Evolutionary conservation across 352 stramenopile genomes (phyloP).

Genomic region (Porosira glacialis): DNA sequence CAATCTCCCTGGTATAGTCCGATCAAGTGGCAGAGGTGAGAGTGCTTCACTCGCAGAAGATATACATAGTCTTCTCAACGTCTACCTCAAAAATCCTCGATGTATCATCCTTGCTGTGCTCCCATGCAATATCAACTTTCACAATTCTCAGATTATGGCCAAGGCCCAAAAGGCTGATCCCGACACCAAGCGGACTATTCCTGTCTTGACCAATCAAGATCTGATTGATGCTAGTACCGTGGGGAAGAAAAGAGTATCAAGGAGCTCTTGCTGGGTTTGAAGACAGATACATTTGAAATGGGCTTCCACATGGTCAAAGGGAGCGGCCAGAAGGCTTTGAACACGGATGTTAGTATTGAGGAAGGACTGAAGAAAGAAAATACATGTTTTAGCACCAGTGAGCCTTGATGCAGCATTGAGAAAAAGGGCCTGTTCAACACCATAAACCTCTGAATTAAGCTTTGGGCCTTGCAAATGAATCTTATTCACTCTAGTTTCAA

Average conservation of each 20-base stretch:
- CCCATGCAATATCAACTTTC: slow-evolving; percentile 85
- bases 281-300: slow-evolving; percentile 75
- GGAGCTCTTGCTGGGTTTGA: slow-evolving; percentile 82
- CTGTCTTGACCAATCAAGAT: slow-evolving; percentile 86
- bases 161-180: slow-evolving; percentile 81
- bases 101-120: slow-evolving; percentile 85
- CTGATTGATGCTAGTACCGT: slow-evolving; percentile 84
- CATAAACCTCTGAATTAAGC: slow-evolving; percentile 52
- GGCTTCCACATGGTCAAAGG: slow-evolving; percentile 86
- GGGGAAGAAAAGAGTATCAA: slow-evolving; percentile 80
- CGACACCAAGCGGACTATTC: slow-evolving; percentile 81
- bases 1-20: slow-evolving; percentile 83
- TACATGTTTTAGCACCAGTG: slow-evolving; percentile 64
- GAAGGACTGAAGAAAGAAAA: slow-evolving; percentile 72
- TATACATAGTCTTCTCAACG: slow-evolving; percentile 76
- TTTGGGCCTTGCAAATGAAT: too few species aligned
- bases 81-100: slow-evolving; percentile 82
- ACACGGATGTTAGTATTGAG: slow-evolving; percentile 71
- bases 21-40: slow-evolving; percentile 78
- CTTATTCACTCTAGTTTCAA: too few species aligned
- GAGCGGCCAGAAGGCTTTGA: slow-evolving; percentile 80
- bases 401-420: slow-evolving; percentile 53
- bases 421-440: slow-evolving; percentile 56
- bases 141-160: slow-evolving; percentile 85
- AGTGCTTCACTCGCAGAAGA: slow-evolving; percentile 78